These are phyloP conservation scores for Neonectria ditissima DNA, from an alignment of 2,329 filamentous ascomycete species.

Conservation along the genomic window DNA sequence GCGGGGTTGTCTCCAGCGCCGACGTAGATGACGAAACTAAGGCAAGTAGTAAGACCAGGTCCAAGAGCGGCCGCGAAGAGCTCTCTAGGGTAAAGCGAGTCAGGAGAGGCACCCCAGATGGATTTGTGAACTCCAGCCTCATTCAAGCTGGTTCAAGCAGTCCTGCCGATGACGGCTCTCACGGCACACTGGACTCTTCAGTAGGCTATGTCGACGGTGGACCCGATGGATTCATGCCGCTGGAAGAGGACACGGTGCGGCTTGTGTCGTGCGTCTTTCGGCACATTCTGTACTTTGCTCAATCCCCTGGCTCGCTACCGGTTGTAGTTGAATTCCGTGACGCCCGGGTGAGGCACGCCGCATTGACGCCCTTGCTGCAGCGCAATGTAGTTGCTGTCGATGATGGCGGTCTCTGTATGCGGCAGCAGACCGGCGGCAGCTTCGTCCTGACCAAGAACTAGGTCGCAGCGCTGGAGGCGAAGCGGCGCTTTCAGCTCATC, in stretches of 20 bases:
- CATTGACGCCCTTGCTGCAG: background rate
- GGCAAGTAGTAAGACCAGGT: background rate
- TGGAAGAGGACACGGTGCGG: background rate
- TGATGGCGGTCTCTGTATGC: too few relatives aligned
- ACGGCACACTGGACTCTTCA: background rate
- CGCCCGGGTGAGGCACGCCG: background rate
- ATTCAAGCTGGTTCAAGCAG: background rate
- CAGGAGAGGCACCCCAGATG: background rate
- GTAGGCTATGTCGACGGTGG: background rate
- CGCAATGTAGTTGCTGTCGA: background rate
- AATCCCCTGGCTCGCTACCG: background rate
- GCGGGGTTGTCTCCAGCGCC: background rate
- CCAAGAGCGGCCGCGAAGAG: too few relatives aligned
- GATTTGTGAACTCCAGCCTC: background rate
- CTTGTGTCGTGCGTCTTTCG: background rate
- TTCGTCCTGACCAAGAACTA: too few relatives aligned
- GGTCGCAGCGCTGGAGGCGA: too few relatives aligned
- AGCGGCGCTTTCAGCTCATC: too few relatives aligned
- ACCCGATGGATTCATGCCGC: background rate
- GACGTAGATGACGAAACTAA: background rate
- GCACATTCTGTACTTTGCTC: background rate
- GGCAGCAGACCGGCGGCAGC: too few relatives aligned
- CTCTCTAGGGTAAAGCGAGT: background rate
- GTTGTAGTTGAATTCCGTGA: background rate
- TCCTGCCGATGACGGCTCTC: background rate